These are phyloP conservation scores for Cladosporium sp. DNA, from an alignment of 2,329 filamentous ascomycete species.

Conservation along the genomic window DNA sequence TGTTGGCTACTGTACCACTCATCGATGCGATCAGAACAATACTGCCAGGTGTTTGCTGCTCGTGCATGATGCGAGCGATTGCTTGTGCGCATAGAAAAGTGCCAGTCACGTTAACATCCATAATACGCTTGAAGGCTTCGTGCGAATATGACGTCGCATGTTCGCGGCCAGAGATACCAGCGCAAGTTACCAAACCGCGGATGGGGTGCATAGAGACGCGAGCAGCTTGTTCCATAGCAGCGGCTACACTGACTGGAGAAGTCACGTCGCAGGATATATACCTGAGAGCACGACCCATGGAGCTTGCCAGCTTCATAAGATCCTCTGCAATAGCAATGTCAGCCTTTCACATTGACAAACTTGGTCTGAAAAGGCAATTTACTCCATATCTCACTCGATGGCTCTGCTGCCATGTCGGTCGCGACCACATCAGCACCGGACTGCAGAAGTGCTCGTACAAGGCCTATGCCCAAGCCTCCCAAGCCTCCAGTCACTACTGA, in stretches of 20 bases:
- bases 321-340: not conserved
- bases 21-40: constrained; percentile 39
- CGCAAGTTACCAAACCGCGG: constrained; percentile 35
- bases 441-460: not conserved
- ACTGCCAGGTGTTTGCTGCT: constrained; percentile 25
- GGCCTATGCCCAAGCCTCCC: not conserved
- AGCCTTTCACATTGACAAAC: not conserved
- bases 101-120: constrained; percentile 36
- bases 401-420: not conserved
- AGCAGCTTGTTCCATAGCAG: constrained; percentile 57
- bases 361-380: not conserved
- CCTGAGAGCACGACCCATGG: not conserved
- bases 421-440: not conserved
- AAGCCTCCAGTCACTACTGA: not conserved
- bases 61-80: constrained; percentile 29
- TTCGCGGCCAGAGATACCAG: constrained; percentile 23
- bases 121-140: constrained; percentile 31
- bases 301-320: not conserved
- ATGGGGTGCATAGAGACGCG: constrained; percentile 63
- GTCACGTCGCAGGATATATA: not conserved
- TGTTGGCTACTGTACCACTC: constrained; percentile 20
- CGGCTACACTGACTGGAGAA: not conserved
- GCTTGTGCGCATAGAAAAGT: constrained; percentile 34
- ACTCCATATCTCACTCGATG: not conserved
- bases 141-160: constrained; percentile 31